Percentiles rank a stretch among this genome's conserved stretches.
These are phyloP conservation scores for Gossypium trilobum DNA, from an alignment of 441 rosid genomes.

Conservation along the genomic window DNA sequence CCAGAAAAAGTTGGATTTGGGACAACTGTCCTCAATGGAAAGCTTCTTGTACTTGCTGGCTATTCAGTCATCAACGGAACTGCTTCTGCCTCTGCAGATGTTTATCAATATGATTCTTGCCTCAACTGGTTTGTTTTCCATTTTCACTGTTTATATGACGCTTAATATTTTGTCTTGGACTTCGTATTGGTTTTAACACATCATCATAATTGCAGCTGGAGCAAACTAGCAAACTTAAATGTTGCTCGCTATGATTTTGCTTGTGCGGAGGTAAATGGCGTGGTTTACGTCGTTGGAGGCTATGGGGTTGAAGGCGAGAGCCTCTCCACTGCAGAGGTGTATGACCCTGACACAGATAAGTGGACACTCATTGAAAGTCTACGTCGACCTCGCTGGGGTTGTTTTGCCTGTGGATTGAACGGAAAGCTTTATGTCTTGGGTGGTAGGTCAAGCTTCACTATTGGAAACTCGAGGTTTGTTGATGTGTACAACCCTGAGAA, in stretches of 20 bases:
- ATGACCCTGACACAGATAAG: conserved; percentile 49
- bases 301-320: conserved; percentile 57
- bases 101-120: conserved; percentile 77
- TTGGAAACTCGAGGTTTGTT: conserved; percentile 73
- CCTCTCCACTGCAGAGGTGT: conserved; percentile 77
- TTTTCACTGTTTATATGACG: neutral
- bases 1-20: conserved; percentile 60
- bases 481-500: conserved; percentile 69
- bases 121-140: conserved; percentile 66
- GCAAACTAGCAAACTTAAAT: conserved; percentile 63
- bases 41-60: conserved; percentile 84
- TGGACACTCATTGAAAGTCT: conserved; percentile 74
- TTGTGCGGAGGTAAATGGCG: conserved; percentile 74
- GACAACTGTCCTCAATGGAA: conserved; percentile 63
- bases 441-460: conserved; percentile 90
- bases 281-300: conserved; percentile 80
- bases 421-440: conserved; percentile 96
- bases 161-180: neutral
- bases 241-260: conserved; percentile 83
- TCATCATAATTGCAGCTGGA: conserved; percentile 57
- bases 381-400: conserved; percentile 85
- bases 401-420: conserved; percentile 68
- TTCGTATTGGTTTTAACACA: neutral
- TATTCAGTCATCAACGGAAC: conserved; percentile 43
- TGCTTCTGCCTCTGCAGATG: conserved; percentile 60